Base-by-base conservation (phyloP, 257 asterid species). In the Ilex asprella region DNA sequence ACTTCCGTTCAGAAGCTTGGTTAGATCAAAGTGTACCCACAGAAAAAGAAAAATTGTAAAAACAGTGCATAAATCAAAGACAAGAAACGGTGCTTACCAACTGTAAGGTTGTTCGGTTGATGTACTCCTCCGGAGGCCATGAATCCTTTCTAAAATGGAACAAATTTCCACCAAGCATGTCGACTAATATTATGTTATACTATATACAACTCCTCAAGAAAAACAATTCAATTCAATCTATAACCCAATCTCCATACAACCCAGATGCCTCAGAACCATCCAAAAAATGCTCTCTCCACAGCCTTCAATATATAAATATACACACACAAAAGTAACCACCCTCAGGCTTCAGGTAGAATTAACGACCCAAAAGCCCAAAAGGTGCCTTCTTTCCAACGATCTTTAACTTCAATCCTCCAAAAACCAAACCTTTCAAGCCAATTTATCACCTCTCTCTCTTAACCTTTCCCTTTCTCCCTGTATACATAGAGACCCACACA, bases 61-160 rank as follows among this genome's bases (percentile, higher is more conserved):
- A 21, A 21, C 27, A 21, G 27, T 35, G 41, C 41, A 35, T 35
- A 8, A 35, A 35, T 35, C 41, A 35, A 35, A 35, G 41, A 35
- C 41, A 8, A 35, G 41, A 35, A 35, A 35, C 8, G 41, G 41
- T 67, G 39, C 87, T 82, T 69, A 93, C 99, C 97, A 93, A 75
- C 67, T 93, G 95, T 76, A 93, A 70, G 74, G 99, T 93, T 55
- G 94, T 57, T 69, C 83, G 82, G 74, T 73, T 76, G 63, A 93
- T 82, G 58, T 87, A 93, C 77, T 90, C 99, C 69, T 87, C 84
- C 0, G 99, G 90, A 50, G 99, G 96, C 99, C 99, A 93, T 67
- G 99, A 93, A 77, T 82, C 87, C 81, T 75, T 89, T 75, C 96
- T 81, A 75, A 30, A 62, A 77, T 89, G 99, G 71, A 93, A 93